Evolutionary conservation across 805 yeast species (phyloP).

Genomic region (Blastobotrys peoriensis): DNA sequence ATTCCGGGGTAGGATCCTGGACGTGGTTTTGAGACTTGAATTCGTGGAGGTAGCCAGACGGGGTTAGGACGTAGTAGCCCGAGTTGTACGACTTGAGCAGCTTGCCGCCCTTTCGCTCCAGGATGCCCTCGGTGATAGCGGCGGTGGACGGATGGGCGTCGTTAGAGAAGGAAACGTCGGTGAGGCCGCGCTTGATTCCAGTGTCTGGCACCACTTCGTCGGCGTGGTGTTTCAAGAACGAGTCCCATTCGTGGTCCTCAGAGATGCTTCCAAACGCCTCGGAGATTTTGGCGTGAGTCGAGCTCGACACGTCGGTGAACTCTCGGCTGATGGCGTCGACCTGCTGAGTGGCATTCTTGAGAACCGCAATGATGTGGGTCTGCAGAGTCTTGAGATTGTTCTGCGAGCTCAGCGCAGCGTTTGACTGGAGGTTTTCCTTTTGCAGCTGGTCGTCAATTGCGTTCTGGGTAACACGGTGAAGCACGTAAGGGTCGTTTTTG

Average conservation of each 20-base stretch:
- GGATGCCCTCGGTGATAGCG: conserved; percentile 44
- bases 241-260: conserved; percentile 40
- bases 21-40: conserved; percentile 40
- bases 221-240: conserved; percentile 32
- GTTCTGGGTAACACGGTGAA: conserved; percentile 34
- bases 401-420: conserved; percentile 40
- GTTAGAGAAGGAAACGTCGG: conserved; percentile 35
- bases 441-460: conserved; percentile 38
- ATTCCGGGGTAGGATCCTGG: conserved; percentile 41
- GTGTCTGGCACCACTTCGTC: conserved; percentile 30
- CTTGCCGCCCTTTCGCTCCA: conserved; percentile 41
- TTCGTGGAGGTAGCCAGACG: conserved; percentile 40
- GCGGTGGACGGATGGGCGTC: conserved; percentile 35
- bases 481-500: conserved; percentile 42
- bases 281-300: conserved; percentile 26
- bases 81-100: conserved; percentile 38
- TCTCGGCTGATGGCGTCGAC: conserved; percentile 28
- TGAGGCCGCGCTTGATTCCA: conserved; percentile 34
- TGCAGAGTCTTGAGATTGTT: conserved; percentile 37
- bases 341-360: conserved; percentile 35
- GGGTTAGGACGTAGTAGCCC: conserved; percentile 42
- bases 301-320: conserved; percentile 23
- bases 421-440: conserved; percentile 42
- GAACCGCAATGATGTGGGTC: conserved; percentile 36
- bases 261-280: conserved; percentile 32